A percentile compares a stretch with the other conserved stretches of the same genome.
Evolutionary conservation across 768 basidiomycete genomes (phyloP).

Genomic region (Leucocoprinus leucothites): DNA sequence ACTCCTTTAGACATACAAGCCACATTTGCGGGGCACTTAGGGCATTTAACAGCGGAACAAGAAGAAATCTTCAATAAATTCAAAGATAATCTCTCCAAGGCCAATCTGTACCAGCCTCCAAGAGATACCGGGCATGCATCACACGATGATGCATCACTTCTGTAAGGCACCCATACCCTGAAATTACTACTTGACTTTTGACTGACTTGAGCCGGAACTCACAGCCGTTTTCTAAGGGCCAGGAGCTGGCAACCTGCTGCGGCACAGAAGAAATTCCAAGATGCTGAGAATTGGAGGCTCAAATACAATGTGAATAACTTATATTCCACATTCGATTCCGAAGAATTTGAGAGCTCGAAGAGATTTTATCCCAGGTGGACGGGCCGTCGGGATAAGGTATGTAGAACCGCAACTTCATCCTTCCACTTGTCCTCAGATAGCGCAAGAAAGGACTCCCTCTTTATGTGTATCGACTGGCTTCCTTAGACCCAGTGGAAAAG

Average conservation of each 20-base stretch:
- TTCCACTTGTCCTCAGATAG: background rate
- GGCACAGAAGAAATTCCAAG: conserved; percentile 70
- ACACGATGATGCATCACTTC: conserved; percentile 63
- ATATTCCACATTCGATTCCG: conserved; percentile 52
- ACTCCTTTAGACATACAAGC: background rate
- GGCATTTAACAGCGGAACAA: conserved; percentile 50
- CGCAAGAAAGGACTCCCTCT: conserved; percentile 63
- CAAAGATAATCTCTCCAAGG: conserved; percentile 46
- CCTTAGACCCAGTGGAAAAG: conserved; percentile 53
- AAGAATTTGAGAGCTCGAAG: conserved; percentile 58
- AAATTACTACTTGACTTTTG: background rate
- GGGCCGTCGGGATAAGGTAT: conserved; percentile 71
- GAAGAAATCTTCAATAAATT: conserved; percentile 47
- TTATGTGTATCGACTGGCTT: conserved; percentile 75
- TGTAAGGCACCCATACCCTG: conserved; percentile 38
- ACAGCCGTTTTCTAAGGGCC: conserved; percentile 84
- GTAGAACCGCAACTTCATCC: conserved; percentile 12
- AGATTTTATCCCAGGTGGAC: conserved; percentile 82
- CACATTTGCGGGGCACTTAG: conserved; percentile 46
- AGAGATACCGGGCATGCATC: conserved; percentile 35
- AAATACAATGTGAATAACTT: conserved; percentile 59
- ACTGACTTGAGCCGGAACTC: conserved; percentile 1
- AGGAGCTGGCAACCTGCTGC: conserved; percentile 59
- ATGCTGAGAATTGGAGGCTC: conserved; percentile 66
- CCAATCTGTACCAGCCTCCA: conserved; percentile 48